Evolutionary conservation across 129 eudicot species (phyloP).

Genomic region (Escallonia herrerae): DNA sequence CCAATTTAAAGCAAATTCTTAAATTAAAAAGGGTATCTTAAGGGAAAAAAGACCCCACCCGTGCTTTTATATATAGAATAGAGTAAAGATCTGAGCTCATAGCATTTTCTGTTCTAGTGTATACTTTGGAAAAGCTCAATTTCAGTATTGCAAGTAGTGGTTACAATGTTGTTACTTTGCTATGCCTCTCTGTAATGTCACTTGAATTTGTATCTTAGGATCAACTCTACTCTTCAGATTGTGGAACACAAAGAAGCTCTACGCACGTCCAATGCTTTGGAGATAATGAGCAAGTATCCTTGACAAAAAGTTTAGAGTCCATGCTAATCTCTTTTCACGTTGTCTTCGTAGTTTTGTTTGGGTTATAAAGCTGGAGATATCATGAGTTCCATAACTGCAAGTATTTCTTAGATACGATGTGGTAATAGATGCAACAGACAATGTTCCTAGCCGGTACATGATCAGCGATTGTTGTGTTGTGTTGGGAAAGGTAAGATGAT

Average conservation of each 20-base stretch:
- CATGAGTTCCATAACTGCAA: slow-evolving; percentile 32
- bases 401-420: slow-evolving; percentile 61
- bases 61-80: no score
- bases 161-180: not conserved
- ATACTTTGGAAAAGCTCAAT: no score
- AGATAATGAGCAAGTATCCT: slow-evolving; percentile 90
- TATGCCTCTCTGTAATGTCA: not conserved
- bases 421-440: slow-evolving; percentile 94
- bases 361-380: not conserved
- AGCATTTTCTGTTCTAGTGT: not conserved
- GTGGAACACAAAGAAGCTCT: slow-evolving; percentile 84
- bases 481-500: slow-evolving; percentile 70
- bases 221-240: slow-evolving; percentile 70
- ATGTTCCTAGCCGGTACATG: slow-evolving; percentile 93
- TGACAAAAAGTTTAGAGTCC: not conserved
- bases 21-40: no score
- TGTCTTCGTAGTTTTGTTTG: not conserved
- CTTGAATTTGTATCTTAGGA: slow-evolving; percentile 33
- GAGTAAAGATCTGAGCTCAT: not conserved
- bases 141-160: not conserved
- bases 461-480: slow-evolving; percentile 98
- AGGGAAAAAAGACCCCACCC: no score
- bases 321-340: not conserved
- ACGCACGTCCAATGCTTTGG: slow-evolving; percentile 87
- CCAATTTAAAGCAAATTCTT: no score